Conservation (phyloP, 352 stramenopile genomes). For the Phytophthora aleatoria region DNA sequence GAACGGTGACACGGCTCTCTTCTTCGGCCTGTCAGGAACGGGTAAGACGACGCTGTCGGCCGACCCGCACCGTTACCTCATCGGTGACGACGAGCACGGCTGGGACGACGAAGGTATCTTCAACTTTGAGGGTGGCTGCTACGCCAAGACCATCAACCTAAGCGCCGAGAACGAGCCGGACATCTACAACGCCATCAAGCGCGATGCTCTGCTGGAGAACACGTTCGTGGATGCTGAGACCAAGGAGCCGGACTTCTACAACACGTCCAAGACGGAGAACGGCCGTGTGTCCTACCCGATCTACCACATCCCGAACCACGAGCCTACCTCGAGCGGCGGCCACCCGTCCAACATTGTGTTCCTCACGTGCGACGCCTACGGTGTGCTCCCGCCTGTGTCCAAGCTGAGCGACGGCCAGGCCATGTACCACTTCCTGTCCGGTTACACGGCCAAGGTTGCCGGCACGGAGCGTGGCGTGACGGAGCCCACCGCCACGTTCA, state of each 20-base stretch:
- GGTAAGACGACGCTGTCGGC: conserved; percentile 93
- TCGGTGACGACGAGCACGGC: conserved; percentile 94
- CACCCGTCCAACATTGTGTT: conserved; percentile 98
- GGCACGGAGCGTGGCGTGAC: conserved; percentile 97
- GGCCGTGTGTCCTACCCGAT: conserved; percentile 99
- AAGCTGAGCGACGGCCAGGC: conserved; percentile 94
- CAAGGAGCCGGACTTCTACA: conserved; percentile 94
- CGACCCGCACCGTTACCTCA: conserved; percentile 86
- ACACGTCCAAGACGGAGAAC: conserved; percentile 98
- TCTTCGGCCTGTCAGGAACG: conserved; percentile 95
- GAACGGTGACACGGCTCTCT: conserved; percentile 95
- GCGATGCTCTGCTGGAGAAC: conserved; percentile 98
- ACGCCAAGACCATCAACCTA: conserved; percentile 99
- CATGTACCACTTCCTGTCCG: conserved; percentile 99
- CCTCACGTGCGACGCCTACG: conserved; percentile 98
- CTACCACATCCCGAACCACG: conserved; percentile 97
- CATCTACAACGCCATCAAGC: conserved; percentile 98
- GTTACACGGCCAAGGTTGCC: conserved; percentile 99
- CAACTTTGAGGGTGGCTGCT: conserved; percentile 99
- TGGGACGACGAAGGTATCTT: conserved; percentile 98
- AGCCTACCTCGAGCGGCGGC: conserved; percentile 84
- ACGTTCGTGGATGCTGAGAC: conserved; percentile 81
- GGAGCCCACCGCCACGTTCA: conserved; percentile 96
- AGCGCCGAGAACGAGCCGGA: conserved; percentile 96
- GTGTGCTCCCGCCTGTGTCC: conserved; percentile 96